Percentiles rank a stretch among this genome's conserved stretches.
These are phyloP conservation scores for Ilyonectria destructans DNA, from an alignment of 2,329 filamentous ascomycete species.

Conservation along the genomic window DNA sequence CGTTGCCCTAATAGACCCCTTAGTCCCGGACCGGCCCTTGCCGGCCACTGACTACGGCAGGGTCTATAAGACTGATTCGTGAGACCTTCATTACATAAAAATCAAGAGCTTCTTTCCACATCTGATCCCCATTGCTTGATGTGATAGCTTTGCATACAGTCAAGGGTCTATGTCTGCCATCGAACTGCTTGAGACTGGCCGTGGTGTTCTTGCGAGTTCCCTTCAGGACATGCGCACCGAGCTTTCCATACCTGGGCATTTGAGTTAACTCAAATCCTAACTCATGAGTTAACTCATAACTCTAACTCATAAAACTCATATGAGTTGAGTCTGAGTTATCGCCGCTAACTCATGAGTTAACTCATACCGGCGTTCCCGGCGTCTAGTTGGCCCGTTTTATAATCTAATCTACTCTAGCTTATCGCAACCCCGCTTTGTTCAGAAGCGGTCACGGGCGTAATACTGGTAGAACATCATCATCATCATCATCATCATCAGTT, in stretches of 20 bases:
- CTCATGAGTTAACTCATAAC: constrained; percentile 1
- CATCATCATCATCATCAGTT: neutral
- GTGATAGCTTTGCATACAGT: too few relatives aligned
- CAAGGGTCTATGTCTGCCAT: too few relatives aligned
- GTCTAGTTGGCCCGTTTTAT: neutral
- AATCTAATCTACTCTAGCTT: neutral
- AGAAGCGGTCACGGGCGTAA: neutral
- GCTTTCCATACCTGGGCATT: neutral
- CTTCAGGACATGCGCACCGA: too few relatives aligned
- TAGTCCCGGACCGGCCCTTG: neutral
- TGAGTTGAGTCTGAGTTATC: neutral
- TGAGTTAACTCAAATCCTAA: neutral
- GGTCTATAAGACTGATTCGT: neutral
- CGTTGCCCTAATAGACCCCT: neutral
- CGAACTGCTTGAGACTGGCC: too few relatives aligned
- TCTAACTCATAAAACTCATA: neutral
- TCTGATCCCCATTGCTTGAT: neutral
- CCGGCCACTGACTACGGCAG: neutral
- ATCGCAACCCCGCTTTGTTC: neutral
- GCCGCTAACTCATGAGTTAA: too few relatives aligned
- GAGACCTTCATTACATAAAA: neutral
- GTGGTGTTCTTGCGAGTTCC: too few relatives aligned
- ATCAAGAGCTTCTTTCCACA: neutral
- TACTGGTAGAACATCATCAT: too few relatives aligned
- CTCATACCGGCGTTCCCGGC: neutral